These are phyloP conservation scores for Colletotrichum tabaci DNA, from an alignment of 2,329 filamentous ascomycete genomes.

Conservation along the genomic window DNA sequence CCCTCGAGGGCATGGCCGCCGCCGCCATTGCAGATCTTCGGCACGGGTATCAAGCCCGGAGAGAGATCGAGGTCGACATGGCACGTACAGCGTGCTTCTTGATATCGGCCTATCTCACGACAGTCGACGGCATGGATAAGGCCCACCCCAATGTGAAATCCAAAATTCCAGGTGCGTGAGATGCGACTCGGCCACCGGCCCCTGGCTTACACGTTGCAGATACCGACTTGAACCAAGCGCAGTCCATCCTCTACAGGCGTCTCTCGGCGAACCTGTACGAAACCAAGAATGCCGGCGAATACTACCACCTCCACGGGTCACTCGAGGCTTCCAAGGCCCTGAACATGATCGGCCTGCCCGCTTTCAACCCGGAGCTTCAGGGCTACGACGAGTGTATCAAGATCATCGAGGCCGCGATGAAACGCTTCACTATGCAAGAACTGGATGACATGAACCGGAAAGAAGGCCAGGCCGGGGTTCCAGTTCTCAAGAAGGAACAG, in stretches of 20 bases:
- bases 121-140: conserved; percentile 67
- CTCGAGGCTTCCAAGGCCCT: conserved; percentile 75
- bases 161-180: conserved; percentile 38
- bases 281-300: conserved; percentile 71
- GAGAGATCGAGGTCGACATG: conserved; percentile 65
- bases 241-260: conserved; percentile 76
- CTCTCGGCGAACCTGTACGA: conserved; percentile 77
- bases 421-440: conserved; percentile 63
- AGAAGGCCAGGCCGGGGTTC: conserved; percentile 68
- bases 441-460: conserved; percentile 67
- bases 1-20: conserved; percentile 71
- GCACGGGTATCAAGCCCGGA: conserved; percentile 55
- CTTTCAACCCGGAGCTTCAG: conserved; percentile 70
- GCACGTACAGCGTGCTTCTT: conserved; percentile 69
- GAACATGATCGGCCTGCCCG: conserved; percentile 74
- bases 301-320: conserved; percentile 79
- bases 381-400: conserved; percentile 68
- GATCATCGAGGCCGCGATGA: conserved; percentile 68
- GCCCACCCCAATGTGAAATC: conserved; percentile 61
- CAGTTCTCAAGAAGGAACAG: conserved; percentile 67
- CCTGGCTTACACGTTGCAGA: conserved; percentile 57
- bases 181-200: background rate
- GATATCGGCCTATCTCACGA: conserved; percentile 71
- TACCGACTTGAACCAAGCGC: conserved; percentile 75
- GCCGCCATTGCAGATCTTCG: conserved; percentile 71